Evolutionary conservation across 1,284 basidiomycete genomes (phyloP).

Genomic region (Boletellus deceptivus): DNA sequence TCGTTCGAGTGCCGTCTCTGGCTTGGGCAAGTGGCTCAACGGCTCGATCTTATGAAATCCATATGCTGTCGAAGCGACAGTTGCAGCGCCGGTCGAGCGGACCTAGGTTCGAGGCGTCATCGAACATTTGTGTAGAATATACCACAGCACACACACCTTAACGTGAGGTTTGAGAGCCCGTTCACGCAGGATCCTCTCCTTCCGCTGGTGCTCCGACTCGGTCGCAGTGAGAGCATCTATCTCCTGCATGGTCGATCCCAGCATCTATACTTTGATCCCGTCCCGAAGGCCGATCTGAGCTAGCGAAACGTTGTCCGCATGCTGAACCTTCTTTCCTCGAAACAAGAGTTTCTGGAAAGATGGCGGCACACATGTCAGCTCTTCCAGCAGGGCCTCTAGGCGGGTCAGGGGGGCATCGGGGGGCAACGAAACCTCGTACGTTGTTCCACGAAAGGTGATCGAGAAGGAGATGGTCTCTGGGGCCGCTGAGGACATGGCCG

Average conservation of each 20-base stretch:
- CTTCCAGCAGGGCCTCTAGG: conserved; percentile 52
- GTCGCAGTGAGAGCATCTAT: conserved; percentile 50
- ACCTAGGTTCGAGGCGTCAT: conserved; percentile 36
- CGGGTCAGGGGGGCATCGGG: conserved; percentile 45
- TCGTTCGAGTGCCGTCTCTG: conserved; percentile 50
- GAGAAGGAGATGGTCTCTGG: conserved; percentile 31
- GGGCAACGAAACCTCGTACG: conserved; percentile 44
- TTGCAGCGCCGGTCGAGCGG: conserved; percentile 49
- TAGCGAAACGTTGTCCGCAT: conserved; percentile 41
- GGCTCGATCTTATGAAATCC: conserved; percentile 64
- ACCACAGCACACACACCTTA: conserved; percentile 45
- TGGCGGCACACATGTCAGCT: conserved; percentile 62
- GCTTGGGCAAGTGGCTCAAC: conserved; percentile 61
- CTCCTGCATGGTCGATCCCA: conserved; percentile 61
- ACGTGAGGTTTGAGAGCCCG: conserved; percentile 54
- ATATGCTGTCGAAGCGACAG: conserved; percentile 42
- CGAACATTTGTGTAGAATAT: neutral
- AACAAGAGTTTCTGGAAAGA: conserved; percentile 67
- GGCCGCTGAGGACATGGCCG: conserved; percentile 12
- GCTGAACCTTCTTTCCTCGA: conserved; percentile 58
- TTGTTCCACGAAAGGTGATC: conserved; percentile 48
- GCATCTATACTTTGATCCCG: conserved; percentile 63
- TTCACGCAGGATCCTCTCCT: conserved; percentile 57
- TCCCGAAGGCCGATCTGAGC: conserved; percentile 54
- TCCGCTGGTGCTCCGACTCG: conserved; percentile 55